Evolutionary conservation across 208 protist genomes (phyloP).

Genomic region (Crithidia bombi): DNA sequence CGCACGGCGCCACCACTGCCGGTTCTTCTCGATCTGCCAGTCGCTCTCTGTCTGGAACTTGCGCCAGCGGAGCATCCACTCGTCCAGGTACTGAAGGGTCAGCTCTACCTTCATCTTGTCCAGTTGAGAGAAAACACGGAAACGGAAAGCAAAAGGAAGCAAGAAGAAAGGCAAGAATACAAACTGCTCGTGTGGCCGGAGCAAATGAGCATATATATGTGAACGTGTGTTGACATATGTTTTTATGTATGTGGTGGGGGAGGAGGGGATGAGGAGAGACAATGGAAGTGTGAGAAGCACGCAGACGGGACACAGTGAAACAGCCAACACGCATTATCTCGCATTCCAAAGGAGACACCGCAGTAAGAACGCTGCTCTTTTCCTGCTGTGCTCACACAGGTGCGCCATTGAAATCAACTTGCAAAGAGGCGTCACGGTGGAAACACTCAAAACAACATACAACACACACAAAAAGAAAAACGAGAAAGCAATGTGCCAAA

Average conservation of each 20-base stretch:
- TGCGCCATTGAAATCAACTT: no score
- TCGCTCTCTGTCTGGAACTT: slow-evolving; percentile 92
- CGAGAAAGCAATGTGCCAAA: not conserved
- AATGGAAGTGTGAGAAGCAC: slow-evolving; percentile 19
- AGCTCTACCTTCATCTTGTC: slow-evolving; percentile 80
- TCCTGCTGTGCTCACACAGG: no score
- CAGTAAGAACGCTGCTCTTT: no score
- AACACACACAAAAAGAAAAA: slow-evolving; percentile 7
- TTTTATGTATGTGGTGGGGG: no score
- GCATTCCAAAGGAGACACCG: no score
- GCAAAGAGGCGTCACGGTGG: no score
- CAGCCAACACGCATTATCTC: no score
- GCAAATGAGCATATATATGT: no score
- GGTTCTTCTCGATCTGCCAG: slow-evolving; percentile 87
- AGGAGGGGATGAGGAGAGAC: slow-evolving; percentile 8
- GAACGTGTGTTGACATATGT: no score
- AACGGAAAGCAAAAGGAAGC: slow-evolving; percentile 17
- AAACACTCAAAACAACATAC: not conserved
- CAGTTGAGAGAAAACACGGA: not conserved
- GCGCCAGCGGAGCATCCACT: slow-evolving; percentile 92
- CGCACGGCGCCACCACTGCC: slow-evolving; percentile 83
- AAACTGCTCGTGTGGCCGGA: slow-evolving; percentile 1
- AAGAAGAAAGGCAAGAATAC: slow-evolving; percentile 14
- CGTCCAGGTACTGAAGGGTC: slow-evolving; percentile 89
- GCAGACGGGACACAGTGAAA: not conserved